Evolutionary conservation across 495 filamentous ascomycete genomes (phyloP).

Genomic region (Cercophora samala): DNA sequence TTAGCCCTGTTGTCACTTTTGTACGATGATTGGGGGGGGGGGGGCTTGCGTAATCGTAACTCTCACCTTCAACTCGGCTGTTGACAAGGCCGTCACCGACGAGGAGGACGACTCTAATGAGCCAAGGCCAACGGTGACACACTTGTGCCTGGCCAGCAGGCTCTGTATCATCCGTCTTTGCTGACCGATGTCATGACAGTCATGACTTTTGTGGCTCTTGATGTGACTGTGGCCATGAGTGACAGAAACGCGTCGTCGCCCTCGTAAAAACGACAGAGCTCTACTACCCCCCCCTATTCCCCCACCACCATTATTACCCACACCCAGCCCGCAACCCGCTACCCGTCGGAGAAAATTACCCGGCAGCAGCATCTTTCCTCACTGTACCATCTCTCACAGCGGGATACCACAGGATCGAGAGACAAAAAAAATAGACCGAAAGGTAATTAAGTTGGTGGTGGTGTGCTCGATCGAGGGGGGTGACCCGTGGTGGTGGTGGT

Average conservation of each 20-base stretch:
- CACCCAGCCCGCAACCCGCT: no score
- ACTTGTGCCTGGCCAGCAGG: not conserved
- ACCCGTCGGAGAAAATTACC: constrained; percentile 1
- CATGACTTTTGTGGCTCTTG: not conserved
- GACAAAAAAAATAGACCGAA: not conserved
- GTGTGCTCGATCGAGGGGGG: not conserved
- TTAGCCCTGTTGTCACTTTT: not conserved
- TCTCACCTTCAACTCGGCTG: constrained; percentile 13
- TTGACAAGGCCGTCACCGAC: not conserved
- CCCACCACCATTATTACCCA: no score
- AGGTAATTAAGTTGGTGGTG: no score
- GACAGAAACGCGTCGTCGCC: not conserved
- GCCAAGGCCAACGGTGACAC: not conserved
- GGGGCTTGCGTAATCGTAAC: not conserved
- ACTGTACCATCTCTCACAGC: not conserved
- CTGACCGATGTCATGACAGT: not conserved
- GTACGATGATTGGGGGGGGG: no score
- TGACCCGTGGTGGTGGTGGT: not conserved
- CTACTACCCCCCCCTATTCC: not conserved
- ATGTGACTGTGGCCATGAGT: not conserved
- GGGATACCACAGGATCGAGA: not conserved
- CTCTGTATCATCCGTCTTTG: not conserved
- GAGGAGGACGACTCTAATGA: constrained; percentile 4
- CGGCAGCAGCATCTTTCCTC: not conserved
- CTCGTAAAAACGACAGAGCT: not conserved